Evolutionary conservation across 306 rosid species (phyloP), one percentile per base, ranked within the genome.

Genomic region (Pachyrhizus erosus): DNA sequence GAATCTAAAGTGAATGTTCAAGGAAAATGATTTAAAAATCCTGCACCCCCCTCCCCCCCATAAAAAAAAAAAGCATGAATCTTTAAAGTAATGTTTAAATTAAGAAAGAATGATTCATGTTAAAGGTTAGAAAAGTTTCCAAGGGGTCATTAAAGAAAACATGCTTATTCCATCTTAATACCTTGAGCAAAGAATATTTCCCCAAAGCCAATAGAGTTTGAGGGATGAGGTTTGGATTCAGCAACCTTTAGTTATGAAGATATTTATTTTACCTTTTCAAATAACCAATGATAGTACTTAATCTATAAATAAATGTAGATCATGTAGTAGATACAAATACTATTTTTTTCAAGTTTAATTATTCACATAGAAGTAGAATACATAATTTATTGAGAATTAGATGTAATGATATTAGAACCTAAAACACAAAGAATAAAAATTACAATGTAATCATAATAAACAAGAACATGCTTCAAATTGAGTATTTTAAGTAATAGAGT

Each of bases 301-400:
- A 1, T 54, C 89, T 87, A 57, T 34, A 76, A 55, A 61, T 26
- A 46, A 21, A 72, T 15, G 24, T 21, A 55, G 29, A 55, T 21
- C 5, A 52, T n/a, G 58, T 5, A 49, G 11, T 0, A 29, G 33
- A 20, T 62, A 81, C 77, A 71, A 52, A 42, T 9, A 17, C 48
- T 9, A 48, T 48, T 48, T 10, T 18, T 52, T 31, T 34, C 7
- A 46, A n/a, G 57, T 23, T 11, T 43, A 51, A 67, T 15, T 72
- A 14, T 64, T 54, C 8, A 51, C 14, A 62, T 37, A 29, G 8
- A 71, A 60, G 23, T 42, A 66, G 17, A 74, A 67, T n/a, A 68
- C 31, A 42, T 17, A 24, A 40, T 17, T 29, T 57, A 5, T 9
- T 55, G 29, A 52, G 2, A 55, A 55, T 78, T 17, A 62, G 21